Conservation (phyloP, 2,329 filamentous ascomycete species). For the Clonostachys solani region DNA sequence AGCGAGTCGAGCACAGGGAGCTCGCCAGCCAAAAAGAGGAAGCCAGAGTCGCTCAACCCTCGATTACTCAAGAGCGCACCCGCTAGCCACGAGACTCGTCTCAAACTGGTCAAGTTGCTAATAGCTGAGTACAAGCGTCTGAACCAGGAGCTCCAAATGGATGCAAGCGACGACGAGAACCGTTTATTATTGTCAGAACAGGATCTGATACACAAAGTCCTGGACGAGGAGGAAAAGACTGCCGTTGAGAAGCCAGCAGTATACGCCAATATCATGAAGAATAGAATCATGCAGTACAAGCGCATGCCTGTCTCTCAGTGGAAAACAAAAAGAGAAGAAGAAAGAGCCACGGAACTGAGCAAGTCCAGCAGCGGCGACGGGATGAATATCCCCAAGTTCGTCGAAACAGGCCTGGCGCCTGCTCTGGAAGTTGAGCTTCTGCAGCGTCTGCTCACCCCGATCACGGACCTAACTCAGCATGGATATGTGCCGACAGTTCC, state of each 20-base stretch:
- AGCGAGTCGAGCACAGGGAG: neutral
- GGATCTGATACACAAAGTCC: conserved; percentile 61
- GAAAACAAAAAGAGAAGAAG: conserved; percentile 51
- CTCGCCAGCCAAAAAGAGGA: neutral
- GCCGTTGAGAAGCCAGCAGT: conserved; percentile 65
- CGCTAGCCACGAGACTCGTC: conserved; percentile 50
- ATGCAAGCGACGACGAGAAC: conserved; percentile 35
- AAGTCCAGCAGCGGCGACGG: neutral
- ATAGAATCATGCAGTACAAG: conserved; percentile 70
- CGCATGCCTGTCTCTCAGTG: conserved; percentile 72
- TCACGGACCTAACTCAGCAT: conserved; percentile 57
- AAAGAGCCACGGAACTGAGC: conserved; percentile 8
- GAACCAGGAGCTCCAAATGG: conserved; percentile 57
- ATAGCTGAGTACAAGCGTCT: conserved; percentile 63
- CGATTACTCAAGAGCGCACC: conserved; percentile 57
- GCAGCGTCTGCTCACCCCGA: conserved; percentile 57
- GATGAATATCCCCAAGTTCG: conserved; percentile 31
- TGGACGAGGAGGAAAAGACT: conserved; percentile 75
- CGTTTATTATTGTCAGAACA: conserved; percentile 56
- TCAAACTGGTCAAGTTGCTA: conserved; percentile 56
- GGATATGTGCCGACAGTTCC: conserved; percentile 75
- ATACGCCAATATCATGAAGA: conserved; percentile 82
- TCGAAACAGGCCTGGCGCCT: conserved; percentile 66
- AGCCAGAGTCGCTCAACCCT: conserved; percentile 58
- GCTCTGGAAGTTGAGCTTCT: conserved; percentile 67